A percentile compares a stretch with the other conserved stretches of the same genome.
Conservation (phyloP, 2,329 filamentous ascomycete genomes). For the Pseudogymnoascus sp. region DNA sequence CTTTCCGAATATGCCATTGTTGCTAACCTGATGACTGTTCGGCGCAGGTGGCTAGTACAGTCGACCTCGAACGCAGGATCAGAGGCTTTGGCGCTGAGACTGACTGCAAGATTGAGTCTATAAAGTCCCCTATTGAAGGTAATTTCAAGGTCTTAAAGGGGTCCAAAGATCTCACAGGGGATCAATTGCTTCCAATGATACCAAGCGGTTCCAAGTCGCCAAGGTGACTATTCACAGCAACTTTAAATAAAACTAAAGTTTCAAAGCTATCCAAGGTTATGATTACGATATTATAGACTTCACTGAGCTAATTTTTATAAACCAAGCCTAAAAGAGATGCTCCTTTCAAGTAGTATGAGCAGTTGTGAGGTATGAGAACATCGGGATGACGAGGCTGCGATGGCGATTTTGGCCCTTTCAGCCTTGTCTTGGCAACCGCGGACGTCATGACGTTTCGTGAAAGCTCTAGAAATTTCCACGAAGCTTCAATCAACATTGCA, state of each 20-base stretch:
- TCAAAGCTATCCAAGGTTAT: background rate
- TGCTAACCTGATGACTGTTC: background rate
- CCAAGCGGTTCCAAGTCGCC: background rate
- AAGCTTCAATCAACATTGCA: background rate
- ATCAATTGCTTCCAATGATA: background rate
- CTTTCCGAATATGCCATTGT: background rate
- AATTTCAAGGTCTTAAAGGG: background rate
- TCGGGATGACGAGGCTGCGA: background rate
- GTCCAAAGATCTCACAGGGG: background rate
- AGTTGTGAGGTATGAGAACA: background rate
- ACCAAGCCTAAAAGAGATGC: background rate
- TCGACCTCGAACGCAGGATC: background rate
- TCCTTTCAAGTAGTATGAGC: no score
- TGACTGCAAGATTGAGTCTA: background rate
- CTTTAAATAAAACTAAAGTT: background rate
- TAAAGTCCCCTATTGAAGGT: background rate
- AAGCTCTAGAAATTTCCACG: slow-evolving; percentile 5
- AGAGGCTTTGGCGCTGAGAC: background rate
- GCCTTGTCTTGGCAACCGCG: background rate
- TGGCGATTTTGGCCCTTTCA: background rate
- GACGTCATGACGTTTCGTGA: background rate
- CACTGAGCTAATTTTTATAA: background rate
- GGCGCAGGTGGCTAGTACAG: background rate
- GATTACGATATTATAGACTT: background rate
- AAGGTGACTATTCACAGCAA: background rate